Evolutionary conservation across 345 rosid genomes (phyloP).

Genomic region (Populus simonii): DNA sequence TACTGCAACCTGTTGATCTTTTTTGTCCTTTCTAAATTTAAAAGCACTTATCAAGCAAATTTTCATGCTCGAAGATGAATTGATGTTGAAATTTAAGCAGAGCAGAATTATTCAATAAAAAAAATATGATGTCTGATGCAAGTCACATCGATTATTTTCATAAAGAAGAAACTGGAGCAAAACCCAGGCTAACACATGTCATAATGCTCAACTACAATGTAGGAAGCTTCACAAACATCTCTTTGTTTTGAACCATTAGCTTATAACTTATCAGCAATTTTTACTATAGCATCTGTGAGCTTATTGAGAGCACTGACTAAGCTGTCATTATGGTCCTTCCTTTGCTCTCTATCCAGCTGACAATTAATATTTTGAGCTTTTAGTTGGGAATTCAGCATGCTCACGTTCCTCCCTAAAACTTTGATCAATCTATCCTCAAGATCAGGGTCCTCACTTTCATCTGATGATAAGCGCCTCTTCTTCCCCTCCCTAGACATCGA

Average conservation of each 20-base stretch:
- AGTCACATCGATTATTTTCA: background rate
- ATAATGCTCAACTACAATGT: background rate
- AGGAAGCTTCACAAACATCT: background rate
- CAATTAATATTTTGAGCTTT: slow-evolving; percentile 25
- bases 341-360: slow-evolving; percentile 24
- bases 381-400: slow-evolving; percentile 17
- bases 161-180: background rate
- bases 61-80: background rate
- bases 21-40: background rate
- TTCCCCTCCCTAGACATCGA: slow-evolving; percentile 20
- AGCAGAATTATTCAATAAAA: background rate
- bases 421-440: slow-evolving; percentile 15
- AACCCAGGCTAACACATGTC: background rate
- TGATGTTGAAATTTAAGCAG: background rate
- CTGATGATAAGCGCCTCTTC: slow-evolving; percentile 16
- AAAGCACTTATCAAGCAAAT: background rate
- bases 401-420: slow-evolving; percentile 20
- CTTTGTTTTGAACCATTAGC: background rate
- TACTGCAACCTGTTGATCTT: background rate
- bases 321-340: slow-evolving; percentile 20
- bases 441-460: slow-evolving; percentile 9
- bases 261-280: slow-evolving; percentile 31
- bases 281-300: slow-evolving; percentile 24
- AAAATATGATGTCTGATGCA: background rate
- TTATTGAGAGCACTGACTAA: slow-evolving; percentile 20